Evolutionary conservation across 768 basidiomycete genomes (phyloP), one percentile per base, ranked within the genome.

Genomic region (Cantharellus cinnabarinus): DNA sequence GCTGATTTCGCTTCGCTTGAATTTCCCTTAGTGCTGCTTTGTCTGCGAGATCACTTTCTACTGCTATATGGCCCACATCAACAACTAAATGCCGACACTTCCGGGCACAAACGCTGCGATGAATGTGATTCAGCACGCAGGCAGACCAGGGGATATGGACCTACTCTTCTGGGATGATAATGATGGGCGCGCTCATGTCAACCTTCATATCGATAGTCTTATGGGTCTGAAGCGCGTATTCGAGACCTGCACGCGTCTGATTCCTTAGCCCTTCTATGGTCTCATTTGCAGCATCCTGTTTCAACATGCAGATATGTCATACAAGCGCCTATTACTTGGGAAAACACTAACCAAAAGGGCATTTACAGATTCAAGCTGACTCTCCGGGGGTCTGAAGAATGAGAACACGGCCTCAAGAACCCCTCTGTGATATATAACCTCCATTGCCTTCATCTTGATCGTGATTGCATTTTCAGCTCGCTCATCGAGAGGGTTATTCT

Each of bases 121-220:
- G 59, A 44, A 57, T 50, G 41, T 34, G 57, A 41, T 51, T 4
- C 7, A 54, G 10, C 52, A 54, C 29, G 15, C 37, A 53, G 35
- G 10, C n/a, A 57, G 0, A 4, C 3, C 57, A 2, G 39, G 39
- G 52, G 37, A 54, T 35, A 20, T 42, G 5, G 15, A 68, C 74
- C 59, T 67, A 91, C 89, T 89, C 82, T 72, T 98, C 94, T 1
- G 95, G 95, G 57, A 98, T 78, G 65, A 99, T 89, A 67, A 99
- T 95, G 64, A 99, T 80, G 3, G 95, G 95, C 0, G 95, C 90
- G 65, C 94, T 88, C 76, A 99, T 77, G 66, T 99, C 93, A 72
- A 99, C 79, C 63, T 89, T 86, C n/a, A 99, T 75, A 68, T 98
- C 93, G 50, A 98, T 75, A 1, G 95, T 98, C 74, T 90, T 94